These are phyloP conservation scores for Waltiozyma sp. DNA, from an alignment of 1,139 yeast species.

Conservation along the genomic window DNA sequence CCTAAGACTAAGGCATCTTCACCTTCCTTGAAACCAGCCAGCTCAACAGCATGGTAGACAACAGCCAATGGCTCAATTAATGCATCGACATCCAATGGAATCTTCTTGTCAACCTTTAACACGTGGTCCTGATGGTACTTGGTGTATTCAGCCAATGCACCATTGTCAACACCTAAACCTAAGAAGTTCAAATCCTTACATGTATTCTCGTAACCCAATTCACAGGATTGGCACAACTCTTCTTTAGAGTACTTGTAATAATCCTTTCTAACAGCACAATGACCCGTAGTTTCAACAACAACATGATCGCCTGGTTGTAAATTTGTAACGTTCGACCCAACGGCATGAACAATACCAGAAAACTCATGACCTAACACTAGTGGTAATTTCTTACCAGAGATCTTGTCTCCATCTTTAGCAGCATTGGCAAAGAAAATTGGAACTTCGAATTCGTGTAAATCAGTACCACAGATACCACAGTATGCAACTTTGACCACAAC, in stretches of 20 bases:
- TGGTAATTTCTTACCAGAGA: slow-evolving; percentile 29
- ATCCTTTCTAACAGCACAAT: slow-evolving; percentile 32
- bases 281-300: slow-evolving; percentile 45
- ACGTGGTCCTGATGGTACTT: slow-evolving; percentile 37
- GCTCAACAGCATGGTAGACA: slow-evolving; percentile 47
- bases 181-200: slow-evolving; percentile 32
- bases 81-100: slow-evolving; percentile 45
- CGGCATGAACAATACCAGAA: slow-evolving; percentile 29
- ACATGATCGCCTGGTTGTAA: slow-evolving; percentile 32
- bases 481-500: slow-evolving; percentile 39
- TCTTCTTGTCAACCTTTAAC: slow-evolving; percentile 32
- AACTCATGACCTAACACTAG: slow-evolving; percentile 54
- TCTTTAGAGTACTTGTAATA: slow-evolving; percentile 15
- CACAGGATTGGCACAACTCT: slow-evolving; percentile 33
- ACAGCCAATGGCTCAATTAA: slow-evolving; percentile 46
- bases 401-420: slow-evolving; percentile 20
- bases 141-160: slow-evolving; percentile 40
- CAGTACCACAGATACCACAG: slow-evolving; percentile 50
- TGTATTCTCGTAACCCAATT: slow-evolving; percentile 34
- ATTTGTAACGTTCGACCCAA: slow-evolving; percentile 25
- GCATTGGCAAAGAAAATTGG: slow-evolving; percentile 37
- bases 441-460: slow-evolving; percentile 41
- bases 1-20: slow-evolving; percentile 44
- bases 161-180: slow-evolving; percentile 39
- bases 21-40: slow-evolving; percentile 33